These are phyloP conservation scores for Neofusicoccum kwambonambiense DNA, from an alignment of 2,329 filamentous ascomycete species.

Conservation along the genomic window DNA sequence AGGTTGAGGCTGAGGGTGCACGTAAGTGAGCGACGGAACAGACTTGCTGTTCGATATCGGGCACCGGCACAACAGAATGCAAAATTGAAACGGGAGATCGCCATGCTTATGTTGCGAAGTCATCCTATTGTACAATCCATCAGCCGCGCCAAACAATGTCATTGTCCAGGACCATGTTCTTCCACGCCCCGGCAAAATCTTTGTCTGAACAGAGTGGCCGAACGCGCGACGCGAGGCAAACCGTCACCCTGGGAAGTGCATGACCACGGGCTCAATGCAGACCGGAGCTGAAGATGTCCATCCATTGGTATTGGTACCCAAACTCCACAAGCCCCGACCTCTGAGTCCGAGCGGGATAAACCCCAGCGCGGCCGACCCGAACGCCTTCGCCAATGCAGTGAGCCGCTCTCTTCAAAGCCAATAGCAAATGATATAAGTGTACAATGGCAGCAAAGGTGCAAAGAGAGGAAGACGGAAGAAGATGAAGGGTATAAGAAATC, in stretches of 20 bases:
- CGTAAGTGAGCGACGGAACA: neutral
- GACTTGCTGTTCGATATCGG: neutral
- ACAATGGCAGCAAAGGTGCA: neutral
- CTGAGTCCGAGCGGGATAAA: neutral
- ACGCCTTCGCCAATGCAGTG: constrained; percentile 17
- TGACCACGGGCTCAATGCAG: neutral
- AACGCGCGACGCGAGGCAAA: neutral
- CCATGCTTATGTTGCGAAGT: too few relatives aligned
- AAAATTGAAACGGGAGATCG: too few relatives aligned
- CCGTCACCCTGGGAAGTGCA: neutral
- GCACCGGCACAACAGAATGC: neutral
- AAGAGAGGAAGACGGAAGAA: neutral
- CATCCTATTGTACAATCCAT: neutral
- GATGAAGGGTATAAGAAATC: neutral
- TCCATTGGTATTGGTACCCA: constrained; percentile 11
- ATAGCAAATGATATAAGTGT: constrained; percentile 1
- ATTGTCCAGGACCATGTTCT: neutral
- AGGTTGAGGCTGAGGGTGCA: neutral
- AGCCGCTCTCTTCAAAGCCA: neutral
- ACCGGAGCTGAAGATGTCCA: neutral
- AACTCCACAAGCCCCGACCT: neutral
- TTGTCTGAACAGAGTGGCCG: neutral
- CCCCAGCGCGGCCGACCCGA: neutral
- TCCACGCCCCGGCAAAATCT: neutral
- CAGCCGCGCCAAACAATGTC: neutral